phyloP scores from a whole-genome alignment of 2,329 filamentous ascomycete genomes.

The Cladobotryum protrusum region DNA sequence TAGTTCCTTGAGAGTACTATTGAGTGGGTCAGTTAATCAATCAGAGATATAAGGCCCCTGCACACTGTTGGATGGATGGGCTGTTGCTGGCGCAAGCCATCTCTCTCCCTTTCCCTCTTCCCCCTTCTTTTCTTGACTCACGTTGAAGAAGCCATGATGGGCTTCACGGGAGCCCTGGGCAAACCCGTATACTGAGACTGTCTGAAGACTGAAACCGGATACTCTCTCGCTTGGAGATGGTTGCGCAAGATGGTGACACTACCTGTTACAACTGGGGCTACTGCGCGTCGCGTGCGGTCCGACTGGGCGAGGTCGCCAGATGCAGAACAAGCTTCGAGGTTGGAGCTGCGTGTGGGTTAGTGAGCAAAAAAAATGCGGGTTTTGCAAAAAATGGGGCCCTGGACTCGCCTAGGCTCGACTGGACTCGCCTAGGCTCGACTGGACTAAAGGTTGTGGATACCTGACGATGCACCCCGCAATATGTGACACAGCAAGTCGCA shows the following conservation, averaged over 20 bases:
- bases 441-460: constrained; percentile 4
- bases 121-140: background rate
- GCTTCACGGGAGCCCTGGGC: too few relatives aligned
- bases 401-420: too few relatives aligned
- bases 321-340: constrained; percentile 9
- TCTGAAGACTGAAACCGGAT: too few relatives aligned
- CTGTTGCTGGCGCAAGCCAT: too few relatives aligned
- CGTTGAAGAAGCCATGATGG: constrained; percentile 22
- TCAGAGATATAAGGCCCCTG: constrained; percentile 7
- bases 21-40: constrained; percentile 15
- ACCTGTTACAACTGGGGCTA: background rate
- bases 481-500: constrained; percentile 3
- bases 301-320: constrained; percentile 2
- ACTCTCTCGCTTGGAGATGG: background rate
- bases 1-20: constrained; percentile 55
- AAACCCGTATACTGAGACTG: background rate
- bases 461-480: constrained; percentile 6
- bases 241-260: background rate
- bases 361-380: constrained; percentile 1
- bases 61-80: background rate
- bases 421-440: too few relatives aligned
- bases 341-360: background rate
- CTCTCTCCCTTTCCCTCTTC: too few relatives aligned
- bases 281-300: too few relatives aligned
- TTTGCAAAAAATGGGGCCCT: background rate